Evolutionary conservation across 805 yeast species (phyloP).

Genomic region (Middelhovenomyces tepae): DNA sequence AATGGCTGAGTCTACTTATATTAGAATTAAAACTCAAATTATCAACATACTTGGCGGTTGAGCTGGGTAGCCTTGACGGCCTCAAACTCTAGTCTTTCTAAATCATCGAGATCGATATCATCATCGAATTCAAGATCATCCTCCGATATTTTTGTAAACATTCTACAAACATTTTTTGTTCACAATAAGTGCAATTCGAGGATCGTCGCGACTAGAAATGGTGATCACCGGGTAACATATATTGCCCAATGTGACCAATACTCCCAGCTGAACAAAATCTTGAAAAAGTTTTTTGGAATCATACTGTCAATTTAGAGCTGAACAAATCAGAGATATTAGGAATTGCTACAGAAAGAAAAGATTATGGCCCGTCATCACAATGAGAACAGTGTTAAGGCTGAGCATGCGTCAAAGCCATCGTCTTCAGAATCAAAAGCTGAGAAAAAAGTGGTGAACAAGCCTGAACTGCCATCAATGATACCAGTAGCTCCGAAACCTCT

Average conservation of each 20-base stretch:
- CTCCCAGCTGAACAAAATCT: constrained; percentile 6
- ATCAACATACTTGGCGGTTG: constrained; percentile 3
- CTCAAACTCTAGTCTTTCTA: constrained; percentile 9
- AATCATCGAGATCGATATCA: constrained; percentile 20
- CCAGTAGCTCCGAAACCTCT: constrained; percentile 81
- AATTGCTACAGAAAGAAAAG: constrained; percentile 5
- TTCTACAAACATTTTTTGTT: constrained; percentile 1
- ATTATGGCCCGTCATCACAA: constrained; percentile 33
- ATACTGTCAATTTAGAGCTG: constrained; percentile 6
- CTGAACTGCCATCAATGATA: constrained; percentile 57
- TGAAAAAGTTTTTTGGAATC: constrained; percentile 4
- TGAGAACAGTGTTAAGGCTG: constrained; percentile 32
- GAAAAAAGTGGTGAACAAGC: constrained; percentile 18
- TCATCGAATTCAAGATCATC: constrained; percentile 14
- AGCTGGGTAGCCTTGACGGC: constrained; percentile 2
- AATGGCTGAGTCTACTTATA: constrained; percentile 10
- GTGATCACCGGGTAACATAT: constrained; percentile 1
- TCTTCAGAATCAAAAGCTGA: background rate
- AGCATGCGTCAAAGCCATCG: constrained; percentile 9
- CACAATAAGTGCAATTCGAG: constrained; percentile 1
- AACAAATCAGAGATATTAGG: constrained; percentile 1
- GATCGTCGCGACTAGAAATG: constrained; percentile 5
- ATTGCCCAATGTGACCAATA: background rate
- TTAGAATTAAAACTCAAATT: too few species aligned
- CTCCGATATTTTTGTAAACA: constrained; percentile 5